Base-by-base conservation (phyloP, 148 eudicot species). In the Rhododendron vialii region DNA sequence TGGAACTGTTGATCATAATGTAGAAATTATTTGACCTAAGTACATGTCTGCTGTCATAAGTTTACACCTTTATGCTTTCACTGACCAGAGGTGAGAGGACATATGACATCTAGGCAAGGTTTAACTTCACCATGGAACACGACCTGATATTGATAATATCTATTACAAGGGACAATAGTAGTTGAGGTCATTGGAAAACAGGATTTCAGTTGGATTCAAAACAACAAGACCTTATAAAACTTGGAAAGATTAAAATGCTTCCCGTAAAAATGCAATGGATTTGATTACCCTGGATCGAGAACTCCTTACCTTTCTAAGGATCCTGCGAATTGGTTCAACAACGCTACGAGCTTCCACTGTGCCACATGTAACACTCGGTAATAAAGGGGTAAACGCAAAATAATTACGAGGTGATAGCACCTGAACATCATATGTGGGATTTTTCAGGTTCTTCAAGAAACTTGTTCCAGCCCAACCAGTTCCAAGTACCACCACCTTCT, bases 291-390 rank as follows among this genome's bases (percentile, higher is more conserved):
- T 20, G n/a, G 26, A 11, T 10, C 3, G 22, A 36, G 4, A 13
- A 18, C 35, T 78, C 15, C 1, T 22, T 80, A 87, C 89, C 89
- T 87, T 87, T 57, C 33, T 87, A 38, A 55, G 38, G 33, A 87
- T 87, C 57, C 57, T 84, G 43, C 89, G 84, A 50, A 87, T 7
- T 51, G 89, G 89, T 80, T 87, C 89, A 14, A 87, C 89, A 47
- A 87, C 73, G 63, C 89, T 87, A 59, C 89, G 82, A 65, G 89
- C 89, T 71, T 87, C 89, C 38, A 87, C 89, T n/a, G 89, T 87
- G 55, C 89, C 89, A 20, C 35, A 24, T 15, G 89, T 87, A 69
- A 87, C 89, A 80, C 89, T 87, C 1, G 89, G 89, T 57, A 87
- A 57, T 50, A 87, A 30, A 80, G 89, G 89, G 71, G 89, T 87